Percentiles rank a stretch among this genome's conserved stretches.
Conservation (phyloP, 495 filamentous ascomycete species). For the Cercophora sp. region DNA sequence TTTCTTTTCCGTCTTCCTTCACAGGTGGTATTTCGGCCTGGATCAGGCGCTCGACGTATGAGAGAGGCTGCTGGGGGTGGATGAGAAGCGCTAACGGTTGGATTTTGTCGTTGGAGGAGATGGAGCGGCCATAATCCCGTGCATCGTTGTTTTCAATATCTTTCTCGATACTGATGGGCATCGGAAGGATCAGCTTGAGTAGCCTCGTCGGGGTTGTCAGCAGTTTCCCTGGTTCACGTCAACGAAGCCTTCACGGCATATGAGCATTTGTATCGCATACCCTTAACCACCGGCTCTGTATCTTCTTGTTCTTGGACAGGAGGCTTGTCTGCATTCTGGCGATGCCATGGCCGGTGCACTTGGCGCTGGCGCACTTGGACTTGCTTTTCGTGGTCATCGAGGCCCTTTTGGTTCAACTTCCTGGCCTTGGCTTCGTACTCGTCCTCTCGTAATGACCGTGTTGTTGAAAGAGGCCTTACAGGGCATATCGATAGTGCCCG, state of each 20-base stretch:
- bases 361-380: slow-evolving; percentile 29
- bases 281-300: slow-evolving; percentile 60
- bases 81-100: slow-evolving; percentile 85
- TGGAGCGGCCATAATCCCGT: slow-evolving; percentile 35
- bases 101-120: slow-evolving; percentile 54
- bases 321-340: slow-evolving; percentile 58
- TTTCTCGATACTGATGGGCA: slow-evolving; percentile 58
- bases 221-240: slow-evolving; percentile 62
- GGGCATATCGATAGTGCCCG: too few species aligned
- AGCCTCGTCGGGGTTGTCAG: slow-evolving; percentile 86
- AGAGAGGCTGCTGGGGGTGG: slow-evolving; percentile 89
- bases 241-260: not conserved
- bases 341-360: slow-evolving; percentile 61
- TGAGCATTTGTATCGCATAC: slow-evolving; percentile 32
- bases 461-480: too few species aligned
- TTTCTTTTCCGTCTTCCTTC: slow-evolving; percentile 55
- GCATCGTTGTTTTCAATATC: slow-evolving; percentile 44
- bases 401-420: slow-evolving; percentile 33
- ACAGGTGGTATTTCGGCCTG: slow-evolving; percentile 81
- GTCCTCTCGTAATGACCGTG: too few species aligned
- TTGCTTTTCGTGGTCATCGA: slow-evolving; percentile 37
- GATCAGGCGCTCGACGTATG: slow-evolving; percentile 85
- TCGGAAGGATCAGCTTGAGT: slow-evolving; percentile 82
- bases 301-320: slow-evolving; percentile 44
- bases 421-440: slow-evolving; percentile 30